Evolutionary conservation across 768 basidiomycete species (phyloP).

Genomic region (Chalciporus sphaerocephalus): DNA sequence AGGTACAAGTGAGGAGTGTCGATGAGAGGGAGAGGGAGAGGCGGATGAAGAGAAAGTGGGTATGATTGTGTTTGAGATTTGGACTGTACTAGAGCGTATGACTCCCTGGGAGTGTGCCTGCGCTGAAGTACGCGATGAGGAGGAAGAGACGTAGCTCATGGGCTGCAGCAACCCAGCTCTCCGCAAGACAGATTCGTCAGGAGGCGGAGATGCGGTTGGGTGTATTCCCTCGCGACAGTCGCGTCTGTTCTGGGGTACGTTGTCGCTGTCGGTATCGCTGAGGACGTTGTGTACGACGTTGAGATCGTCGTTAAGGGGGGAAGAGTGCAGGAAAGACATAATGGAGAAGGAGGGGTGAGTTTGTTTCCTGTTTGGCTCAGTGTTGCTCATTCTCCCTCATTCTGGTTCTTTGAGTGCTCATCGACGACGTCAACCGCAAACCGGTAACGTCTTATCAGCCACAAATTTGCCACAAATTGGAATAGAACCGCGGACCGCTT

Average conservation of each 20-base stretch:
- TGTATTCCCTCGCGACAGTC: constrained; percentile 14
- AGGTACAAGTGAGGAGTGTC: not conserved
- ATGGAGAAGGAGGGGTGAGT: not conserved
- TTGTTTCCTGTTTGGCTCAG: not conserved
- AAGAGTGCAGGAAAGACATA: constrained; percentile 9
- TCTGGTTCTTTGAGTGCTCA: not conserved
- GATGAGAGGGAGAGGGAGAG: constrained; percentile 3
- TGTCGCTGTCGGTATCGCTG: not conserved
- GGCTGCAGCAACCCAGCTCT: constrained; percentile 63
- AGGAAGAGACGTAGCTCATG: constrained; percentile 39
- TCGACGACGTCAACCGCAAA: not conserved
- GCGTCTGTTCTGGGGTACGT: not conserved
- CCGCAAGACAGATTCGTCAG: constrained; percentile 41
- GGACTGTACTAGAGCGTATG: constrained; percentile 64
- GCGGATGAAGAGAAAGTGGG: constrained; percentile 9
- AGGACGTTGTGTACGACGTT: not conserved
- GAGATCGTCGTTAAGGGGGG: not conserved
- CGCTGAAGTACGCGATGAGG: constrained; percentile 17
- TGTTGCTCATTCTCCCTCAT: not conserved
- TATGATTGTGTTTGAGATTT: constrained; percentile 50
- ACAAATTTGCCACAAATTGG: too few species aligned
- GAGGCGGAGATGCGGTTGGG: constrained; percentile 23
- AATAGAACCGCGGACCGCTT: too few species aligned
- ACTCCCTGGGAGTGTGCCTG: constrained; percentile 53
- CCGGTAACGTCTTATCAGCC: too few species aligned